Percentiles rank a stretch among this genome's conserved stretches.
phyloP scores from a whole-genome alignment of 768 basidiomycete species.

The Rhizopogon roseolus region DNA sequence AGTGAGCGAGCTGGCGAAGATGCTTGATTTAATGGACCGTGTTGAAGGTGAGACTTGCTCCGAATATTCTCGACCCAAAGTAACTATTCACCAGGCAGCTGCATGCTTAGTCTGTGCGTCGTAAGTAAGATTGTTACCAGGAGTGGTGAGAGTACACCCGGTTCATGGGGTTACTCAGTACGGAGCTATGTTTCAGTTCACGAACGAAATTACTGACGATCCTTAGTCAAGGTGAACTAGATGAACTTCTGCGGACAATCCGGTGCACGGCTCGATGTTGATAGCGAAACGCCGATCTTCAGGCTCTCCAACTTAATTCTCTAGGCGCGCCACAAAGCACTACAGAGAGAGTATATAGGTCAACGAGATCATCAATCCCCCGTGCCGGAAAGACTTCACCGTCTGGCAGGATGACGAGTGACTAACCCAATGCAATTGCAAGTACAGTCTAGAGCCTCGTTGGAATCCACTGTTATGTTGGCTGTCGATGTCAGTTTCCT shows the following conservation, averaged over 20 bases:
- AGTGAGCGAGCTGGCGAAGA: slow-evolving; percentile 8
- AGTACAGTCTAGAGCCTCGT: neutral
- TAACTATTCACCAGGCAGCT: neutral
- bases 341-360: slow-evolving; percentile 38
- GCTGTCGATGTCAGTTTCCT: slow-evolving; percentile 53
- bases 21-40: slow-evolving; percentile 7
- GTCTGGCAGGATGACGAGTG: slow-evolving; percentile 39
- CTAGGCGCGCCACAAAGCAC: slow-evolving; percentile 43
- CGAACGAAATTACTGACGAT: neutral
- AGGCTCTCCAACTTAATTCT: slow-evolving; percentile 32
- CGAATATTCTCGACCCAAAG: neutral
- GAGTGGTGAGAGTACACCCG: neutral
- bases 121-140: neutral
- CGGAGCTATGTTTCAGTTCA: slow-evolving; percentile 5
- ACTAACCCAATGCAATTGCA: neutral
- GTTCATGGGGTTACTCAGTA: slow-evolving; percentile 10
- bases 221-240: slow-evolving; percentile 23
- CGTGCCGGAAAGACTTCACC: slow-evolving; percentile 39
- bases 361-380: slow-evolving; percentile 35
- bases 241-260: slow-evolving; percentile 34
- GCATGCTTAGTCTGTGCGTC: slow-evolving; percentile 7
- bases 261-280: slow-evolving; percentile 28
- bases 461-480: slow-evolving; percentile 45
- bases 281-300: slow-evolving; percentile 32
- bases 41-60: slow-evolving; percentile 1